Evolutionary conservation across 139 green algal species (phyloP), one percentile per base, ranked within the genome.

Genomic region (Edaphochlamys debaryana): DNA sequence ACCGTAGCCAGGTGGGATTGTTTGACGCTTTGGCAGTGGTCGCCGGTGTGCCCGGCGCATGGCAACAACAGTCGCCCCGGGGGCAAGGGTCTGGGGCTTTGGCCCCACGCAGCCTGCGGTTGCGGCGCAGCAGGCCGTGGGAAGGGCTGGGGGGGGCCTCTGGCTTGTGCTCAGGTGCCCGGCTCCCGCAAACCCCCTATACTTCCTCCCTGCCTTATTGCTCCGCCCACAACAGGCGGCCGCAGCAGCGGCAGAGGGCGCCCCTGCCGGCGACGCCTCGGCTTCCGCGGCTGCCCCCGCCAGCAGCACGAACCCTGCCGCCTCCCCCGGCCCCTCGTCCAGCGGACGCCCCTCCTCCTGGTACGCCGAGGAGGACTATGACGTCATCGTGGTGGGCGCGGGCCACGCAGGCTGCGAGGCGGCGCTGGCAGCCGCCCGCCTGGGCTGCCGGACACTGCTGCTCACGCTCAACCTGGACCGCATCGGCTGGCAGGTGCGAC

Each of bases 351-450:
- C 3, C 54, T 41, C 27, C 73, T 42, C 80, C 19, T 87, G 84
- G 78, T 79, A 91, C 36, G 91, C 90, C 23, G 94, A 96, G 41
- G 94, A 98, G 79, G 82, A 93, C 45, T 98, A 98, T 84, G 96
- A 99, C 79, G 96, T 99, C 27, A 93, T 99, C 41, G 96, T 99
- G 30, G 96, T 99, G 27, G 97, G 97, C 23, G 97, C 89, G 0
- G 97, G 97, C 17, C 97, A 99, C 84, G 97, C 97, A 11, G 97
- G 97, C 25, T 98, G 96, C 80, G 97, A 99, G 87, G 97, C 97
- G 27, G 97, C 97, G 22, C 93, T 99, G 22, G 97, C 97, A 15
- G 88, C 97, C 7, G 94, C 96, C 0, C 91, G 96, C 9, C 80
- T 96, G 69, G 97, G 96, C 63, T 87, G 88, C 69, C 90, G 91